Base-by-base conservation (phyloP, 257 asterid genomes). In the Capsicum baccatum region DNA sequence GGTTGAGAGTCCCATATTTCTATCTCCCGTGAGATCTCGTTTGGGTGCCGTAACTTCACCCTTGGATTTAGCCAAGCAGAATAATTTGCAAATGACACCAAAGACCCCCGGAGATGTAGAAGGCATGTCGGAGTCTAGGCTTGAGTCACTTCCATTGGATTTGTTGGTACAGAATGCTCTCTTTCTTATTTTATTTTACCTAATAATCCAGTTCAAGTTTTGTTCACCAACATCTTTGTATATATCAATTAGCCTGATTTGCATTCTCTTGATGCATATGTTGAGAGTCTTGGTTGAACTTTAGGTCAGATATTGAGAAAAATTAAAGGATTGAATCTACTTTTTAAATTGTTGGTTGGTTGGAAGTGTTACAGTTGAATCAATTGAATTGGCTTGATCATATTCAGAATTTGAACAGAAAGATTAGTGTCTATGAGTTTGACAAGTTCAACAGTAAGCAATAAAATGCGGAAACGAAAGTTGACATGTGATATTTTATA, bases 81-180 rank as follows among this genome's bases (percentile, higher is more conserved):
- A 80, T 87, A 90, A 84, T 87, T 79, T 91, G 84, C 92, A 83
- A 88, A 89, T 44, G 74, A 93, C 94, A 15, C 99, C 98, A 3
- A 92, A 84, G 90, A 94, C 99, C 17, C 98, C 98, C 6, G 79
- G 88, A 76, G 88, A 86, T 56, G 94, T 62, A 88, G 91, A 87
- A 48, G 76, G 42, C 2, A 84, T 76, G 84, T 92, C 89, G 2
- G 98, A 92, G 88, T 94, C 97, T 3, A 88, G 97, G 89, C 95
- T 96, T 0, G 98, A 94, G 88, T 91, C 98, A 58, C 98, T 96
- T 83, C 99, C 97, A 5, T 56, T 82, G 89, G 98, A 96, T 90
- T 84, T 96, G 70, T 94, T 96, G 98, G 99, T 96, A 94, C 59
- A 26, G n/a, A 79, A 16, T 84, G 68, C 35, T 15, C 67, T 44